Evolutionary conservation across 2,329 filamentous ascomycete genomes (phyloP).

Genomic region (Amesomyces nigricolor): DNA sequence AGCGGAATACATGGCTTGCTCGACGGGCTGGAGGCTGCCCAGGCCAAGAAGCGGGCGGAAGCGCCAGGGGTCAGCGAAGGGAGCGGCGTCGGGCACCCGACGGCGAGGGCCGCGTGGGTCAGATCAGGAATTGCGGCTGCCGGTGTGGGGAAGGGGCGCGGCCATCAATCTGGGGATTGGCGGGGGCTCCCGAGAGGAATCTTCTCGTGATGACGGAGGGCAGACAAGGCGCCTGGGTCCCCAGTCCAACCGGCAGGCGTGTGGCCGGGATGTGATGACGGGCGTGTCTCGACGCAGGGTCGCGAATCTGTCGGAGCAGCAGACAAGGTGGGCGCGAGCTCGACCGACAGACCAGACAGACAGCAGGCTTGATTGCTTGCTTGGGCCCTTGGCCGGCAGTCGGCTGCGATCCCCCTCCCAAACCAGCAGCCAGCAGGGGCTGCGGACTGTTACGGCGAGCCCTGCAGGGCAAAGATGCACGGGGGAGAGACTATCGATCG

Average conservation of each 20-base stretch:
- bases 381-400: background rate
- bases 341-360: background rate
- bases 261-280: conserved; percentile 19
- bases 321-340: conserved; percentile 8
- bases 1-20: conserved; percentile 48
- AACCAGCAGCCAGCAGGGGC: conserved; percentile 10
- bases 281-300: conserved; percentile 19
- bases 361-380: background rate
- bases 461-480: conserved; percentile 14
- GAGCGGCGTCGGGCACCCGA: conserved; percentile 15
- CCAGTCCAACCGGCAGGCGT: conserved; percentile 16
- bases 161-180: conserved; percentile 27
- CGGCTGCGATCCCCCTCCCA: conserved; percentile 12
- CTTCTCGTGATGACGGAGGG: conserved; percentile 2
- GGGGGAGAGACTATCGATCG: conserved; percentile 19
- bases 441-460: conserved; percentile 13
- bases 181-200: conserved; percentile 17
- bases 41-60: conserved; percentile 23
- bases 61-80: conserved; percentile 14
- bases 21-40: conserved; percentile 20
- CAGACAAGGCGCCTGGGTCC: conserved; percentile 14
- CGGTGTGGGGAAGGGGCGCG: conserved; percentile 26
- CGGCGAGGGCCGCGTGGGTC: conserved; percentile 24
- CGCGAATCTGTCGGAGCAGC: conserved; percentile 7
- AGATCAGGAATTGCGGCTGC: conserved; percentile 28